Conservation (phyloP, 768 basidiomycete species). For the Pleurotus pulmonarius region DNA sequence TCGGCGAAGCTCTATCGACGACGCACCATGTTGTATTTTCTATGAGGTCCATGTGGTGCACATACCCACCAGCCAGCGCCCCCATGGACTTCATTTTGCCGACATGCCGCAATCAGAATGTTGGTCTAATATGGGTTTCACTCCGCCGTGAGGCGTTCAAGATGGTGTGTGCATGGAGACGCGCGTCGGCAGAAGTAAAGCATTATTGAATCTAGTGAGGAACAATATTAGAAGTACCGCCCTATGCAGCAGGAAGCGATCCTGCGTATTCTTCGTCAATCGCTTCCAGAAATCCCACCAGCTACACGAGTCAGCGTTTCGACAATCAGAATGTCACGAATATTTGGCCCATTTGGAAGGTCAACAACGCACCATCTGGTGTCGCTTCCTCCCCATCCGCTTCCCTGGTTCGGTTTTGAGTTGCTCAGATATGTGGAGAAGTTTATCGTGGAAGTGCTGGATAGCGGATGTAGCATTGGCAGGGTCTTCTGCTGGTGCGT, state of each 20-base stretch:
- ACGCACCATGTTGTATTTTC: no score
- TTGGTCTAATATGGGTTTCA: no score
- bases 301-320: constrained; percentile 31
- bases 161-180: no score
- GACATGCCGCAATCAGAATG: no score
- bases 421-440: constrained; percentile 66
- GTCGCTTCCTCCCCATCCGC: constrained; percentile 64
- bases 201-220: no score
- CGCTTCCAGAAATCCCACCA: constrained; percentile 58
- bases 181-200: no score
- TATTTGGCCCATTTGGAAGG: neutral
- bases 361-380: constrained; percentile 50
- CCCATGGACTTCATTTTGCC: no score
- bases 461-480: constrained; percentile 51
- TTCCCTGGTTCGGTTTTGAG: constrained; percentile 79
- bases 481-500: constrained; percentile 46
- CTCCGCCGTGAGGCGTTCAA: no score
- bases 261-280: constrained; percentile 49
- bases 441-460: constrained; percentile 84
- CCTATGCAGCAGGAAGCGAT: neutral
- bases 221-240: no score
- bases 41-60: no score
- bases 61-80: no score
- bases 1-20: no score
- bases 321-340: neutral